phyloP scores from a whole-genome alignment of 73 alveolate genomes.

The Paramecium primaurelia region DNA sequence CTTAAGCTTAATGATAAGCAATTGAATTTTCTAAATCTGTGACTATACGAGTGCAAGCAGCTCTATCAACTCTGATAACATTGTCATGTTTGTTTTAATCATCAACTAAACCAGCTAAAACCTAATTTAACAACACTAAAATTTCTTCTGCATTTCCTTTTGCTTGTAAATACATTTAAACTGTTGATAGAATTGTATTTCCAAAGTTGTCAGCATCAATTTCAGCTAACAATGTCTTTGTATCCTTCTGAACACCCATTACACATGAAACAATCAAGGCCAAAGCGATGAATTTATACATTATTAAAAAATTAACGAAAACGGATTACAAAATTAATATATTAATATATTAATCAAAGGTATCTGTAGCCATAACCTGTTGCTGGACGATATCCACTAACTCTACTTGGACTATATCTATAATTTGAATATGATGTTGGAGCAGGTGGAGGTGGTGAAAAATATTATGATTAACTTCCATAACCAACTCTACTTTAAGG shows the following conservation, averaged over 20 bases:
- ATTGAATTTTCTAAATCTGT: conserved; percentile 37
- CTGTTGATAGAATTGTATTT: conserved; percentile 32
- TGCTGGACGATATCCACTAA: conserved; percentile 7
- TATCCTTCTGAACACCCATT: not conserved
- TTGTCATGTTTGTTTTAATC: conserved; percentile 30
- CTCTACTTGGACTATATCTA: not conserved
- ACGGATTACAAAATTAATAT: conserved; percentile 5
- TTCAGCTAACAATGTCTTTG: conserved; percentile 37
- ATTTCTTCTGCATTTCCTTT: conserved; percentile 46
- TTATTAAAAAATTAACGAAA: not conserved
- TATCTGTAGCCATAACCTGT: conserved; percentile 43
- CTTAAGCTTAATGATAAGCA: conserved; percentile 28
- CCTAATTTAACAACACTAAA: not conserved
- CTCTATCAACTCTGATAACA: conserved; percentile 31
- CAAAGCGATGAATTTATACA: not conserved
- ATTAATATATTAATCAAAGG: conserved; percentile 1
- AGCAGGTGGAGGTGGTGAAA: conserved; percentile 17
- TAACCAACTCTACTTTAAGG: conserved; percentile 27
- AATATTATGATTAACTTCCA: not conserved
- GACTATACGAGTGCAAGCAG: conserved; percentile 39
- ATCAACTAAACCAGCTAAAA: conserved; percentile 40
- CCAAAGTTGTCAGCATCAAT: conserved; percentile 52
- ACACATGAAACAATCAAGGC: not conserved
- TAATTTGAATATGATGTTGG: not conserved
- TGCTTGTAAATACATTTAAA: conserved; percentile 26